Base-by-base conservation (phyloP, 2,329 filamentous ascomycete genomes). In the Microcyclosporella mali region DNA sequence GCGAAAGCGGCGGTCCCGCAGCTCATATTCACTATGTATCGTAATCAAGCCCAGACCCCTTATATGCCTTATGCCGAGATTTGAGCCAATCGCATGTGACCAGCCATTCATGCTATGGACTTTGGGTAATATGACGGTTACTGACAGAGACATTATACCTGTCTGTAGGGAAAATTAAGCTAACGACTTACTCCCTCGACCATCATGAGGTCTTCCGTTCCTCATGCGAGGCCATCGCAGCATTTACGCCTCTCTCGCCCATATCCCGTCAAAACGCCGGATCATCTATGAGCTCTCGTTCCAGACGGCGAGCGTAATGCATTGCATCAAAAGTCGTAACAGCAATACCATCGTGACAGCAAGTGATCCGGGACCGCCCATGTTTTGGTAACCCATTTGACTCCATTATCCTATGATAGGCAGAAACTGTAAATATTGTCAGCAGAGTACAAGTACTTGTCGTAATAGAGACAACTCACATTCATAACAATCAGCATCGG, bases 401-500 rank as follows among this genome's bases (percentile, higher is more conserved):
- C 17, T 33, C 31, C 28, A 36, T 39, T 9, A 50, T 42, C 36
- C 43, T 15, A 55, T 55, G 35, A 53, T 45, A 6, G 52, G 52
- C 15, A 55, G 29, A 47, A 55, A 53, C 52, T 55, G 36, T 37
- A 4, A 10, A 29, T 10, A 40, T n/a, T n/a, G 39, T 47, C 36
- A 47, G 44, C 34, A 21, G 31, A n/a, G 14, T 19, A 16, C 14
- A 28, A 10, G 33, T 29, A 25, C 16, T 3, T 41, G 16, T 37
- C 19, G 37, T 39, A 21, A 30, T 31, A 8, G 14, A 14, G 19
- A 33, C 9, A 7, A 82, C 89, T 83, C 66, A 95, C 92, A 70
- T 95, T 95, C 73, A 97, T 90, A 60, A 95, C 86, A 66, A 97
- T 94, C 70, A 97, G 75, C 88, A 95, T 95, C 16, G 92, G 92